Evolutionary conservation across 495 filamentous ascomycete genomes (phyloP).

Genomic region (Penicillium subrubescens): DNA sequence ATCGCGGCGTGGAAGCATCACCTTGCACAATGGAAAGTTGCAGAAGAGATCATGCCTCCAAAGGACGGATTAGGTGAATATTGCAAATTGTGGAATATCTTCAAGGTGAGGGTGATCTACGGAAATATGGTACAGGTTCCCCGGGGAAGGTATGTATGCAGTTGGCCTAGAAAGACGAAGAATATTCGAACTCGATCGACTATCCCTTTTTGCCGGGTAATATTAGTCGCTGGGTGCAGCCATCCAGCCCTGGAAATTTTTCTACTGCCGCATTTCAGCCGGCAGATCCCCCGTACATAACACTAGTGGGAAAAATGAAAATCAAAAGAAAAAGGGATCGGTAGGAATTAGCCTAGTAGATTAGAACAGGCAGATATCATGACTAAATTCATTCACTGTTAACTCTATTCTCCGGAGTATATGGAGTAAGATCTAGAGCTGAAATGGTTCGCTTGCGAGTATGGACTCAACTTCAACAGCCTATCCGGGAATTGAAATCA

Average conservation of each 20-base stretch:
- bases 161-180: conserved; percentile 21
- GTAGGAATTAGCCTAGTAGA: not conserved
- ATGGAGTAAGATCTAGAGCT: not conserved
- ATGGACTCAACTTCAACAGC: not conserved
- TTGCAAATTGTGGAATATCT: not conserved
- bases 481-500: not conserved
- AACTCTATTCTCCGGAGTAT: not conserved
- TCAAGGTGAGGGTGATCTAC: conserved; percentile 9
- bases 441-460: not conserved
- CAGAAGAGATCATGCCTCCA: not conserved
- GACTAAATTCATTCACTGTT: not conserved
- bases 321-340: not conserved
- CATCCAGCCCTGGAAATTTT: conserved; percentile 1
- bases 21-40: not conserved
- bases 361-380: not conserved
- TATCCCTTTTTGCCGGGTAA: conserved; percentile 26
- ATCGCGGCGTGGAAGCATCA: not conserved
- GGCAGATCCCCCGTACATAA: not conserved
- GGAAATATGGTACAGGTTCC: conserved; percentile 25
- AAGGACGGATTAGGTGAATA: not conserved
- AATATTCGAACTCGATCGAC: conserved; percentile 12
- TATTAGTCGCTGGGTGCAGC: conserved; percentile 24
- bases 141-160: conserved; percentile 23
- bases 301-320: not conserved
- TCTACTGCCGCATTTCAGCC: conserved; percentile 5